phyloP scores from a whole-genome alignment of 2,329 filamentous ascomycete genomes.

The Fusarium sp. region DNA sequence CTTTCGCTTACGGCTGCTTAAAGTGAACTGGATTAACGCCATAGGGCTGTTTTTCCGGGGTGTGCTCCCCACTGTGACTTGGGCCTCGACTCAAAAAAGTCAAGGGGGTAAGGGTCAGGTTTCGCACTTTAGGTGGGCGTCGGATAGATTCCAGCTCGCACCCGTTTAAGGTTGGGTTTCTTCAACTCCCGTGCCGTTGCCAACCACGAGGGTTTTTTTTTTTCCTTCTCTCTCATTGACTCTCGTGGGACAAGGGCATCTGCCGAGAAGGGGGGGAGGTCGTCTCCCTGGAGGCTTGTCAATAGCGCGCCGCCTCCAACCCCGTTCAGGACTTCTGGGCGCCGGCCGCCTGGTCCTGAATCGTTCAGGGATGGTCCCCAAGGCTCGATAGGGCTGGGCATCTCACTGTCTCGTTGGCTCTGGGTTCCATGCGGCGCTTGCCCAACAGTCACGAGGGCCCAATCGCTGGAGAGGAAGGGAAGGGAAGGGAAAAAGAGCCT shows the following conservation, averaged over 20 bases:
- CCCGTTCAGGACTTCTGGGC: not conserved
- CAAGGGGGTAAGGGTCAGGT: not conserved
- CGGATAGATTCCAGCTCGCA: not conserved
- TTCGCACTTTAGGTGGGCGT: not conserved
- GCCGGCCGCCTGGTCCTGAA: not conserved
- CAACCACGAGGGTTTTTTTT: not conserved
- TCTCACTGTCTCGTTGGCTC: not conserved
- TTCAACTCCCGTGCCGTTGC: conserved; percentile 4
- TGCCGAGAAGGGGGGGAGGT: not conserved
- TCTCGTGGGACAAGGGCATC: not conserved
- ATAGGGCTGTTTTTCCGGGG: conserved; percentile 16
- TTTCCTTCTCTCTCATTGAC: not conserved
- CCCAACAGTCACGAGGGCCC: not conserved
- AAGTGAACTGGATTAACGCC: not conserved
- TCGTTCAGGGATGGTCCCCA: not conserved
- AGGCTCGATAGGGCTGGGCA: conserved; percentile 4
- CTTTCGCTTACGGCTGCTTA: conserved; percentile 4
- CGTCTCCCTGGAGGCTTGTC: conserved; percentile 6
- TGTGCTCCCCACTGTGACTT: not conserved
- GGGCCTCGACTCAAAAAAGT: not conserved
- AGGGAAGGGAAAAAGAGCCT: not conserved
- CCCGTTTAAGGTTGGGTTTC: not conserved
- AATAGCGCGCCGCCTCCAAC: conserved; percentile 1
- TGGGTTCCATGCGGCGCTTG: not conserved
- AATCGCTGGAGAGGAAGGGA: not conserved